Percentiles rank a stretch among this genome's conserved stretches.
phyloP scores from a whole-genome alignment of 192 early-diverging fungal species.

The Coemansia sp. region DNA sequence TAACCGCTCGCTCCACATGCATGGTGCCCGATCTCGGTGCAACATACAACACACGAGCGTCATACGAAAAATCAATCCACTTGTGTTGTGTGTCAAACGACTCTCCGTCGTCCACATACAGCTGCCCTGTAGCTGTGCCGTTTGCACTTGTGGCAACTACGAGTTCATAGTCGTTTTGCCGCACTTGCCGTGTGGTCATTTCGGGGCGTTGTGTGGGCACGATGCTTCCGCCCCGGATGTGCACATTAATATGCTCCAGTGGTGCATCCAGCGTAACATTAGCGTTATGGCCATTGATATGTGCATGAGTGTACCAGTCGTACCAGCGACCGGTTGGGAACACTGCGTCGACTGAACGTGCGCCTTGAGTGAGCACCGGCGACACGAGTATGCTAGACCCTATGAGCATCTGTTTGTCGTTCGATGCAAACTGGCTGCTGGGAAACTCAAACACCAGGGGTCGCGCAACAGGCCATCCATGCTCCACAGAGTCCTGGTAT shows the following conservation, averaged over 20 bases:
- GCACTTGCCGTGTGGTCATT: constrained; percentile 54
- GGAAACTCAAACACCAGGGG: constrained; percentile 61
- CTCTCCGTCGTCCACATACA: constrained; percentile 67
- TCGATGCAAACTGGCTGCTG: constrained; percentile 20
- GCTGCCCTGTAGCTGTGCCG: constrained; percentile 52
- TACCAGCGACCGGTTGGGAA: constrained; percentile 68
- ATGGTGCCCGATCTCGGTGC: constrained; percentile 9
- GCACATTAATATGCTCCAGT: constrained; percentile 60
- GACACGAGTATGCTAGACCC: constrained; percentile 60
- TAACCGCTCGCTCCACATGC: constrained; percentile 5
- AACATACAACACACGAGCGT: constrained; percentile 7
- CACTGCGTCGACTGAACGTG: constrained; percentile 57
- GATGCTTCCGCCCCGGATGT: constrained; percentile 61
- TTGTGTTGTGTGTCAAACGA: constrained; percentile 29
- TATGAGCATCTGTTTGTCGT: constrained; percentile 63
- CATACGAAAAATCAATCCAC: constrained; percentile 27
- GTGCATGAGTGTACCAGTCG: constrained; percentile 53
- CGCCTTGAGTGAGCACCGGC: constrained; percentile 57
- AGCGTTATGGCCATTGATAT: constrained; percentile 12
- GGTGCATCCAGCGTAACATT: constrained; percentile 53
- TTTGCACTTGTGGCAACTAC: constrained; percentile 57
- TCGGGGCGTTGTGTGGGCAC: constrained; percentile 56
- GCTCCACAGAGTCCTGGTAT: constrained; percentile 51
- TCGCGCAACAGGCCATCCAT: constrained; percentile 58
- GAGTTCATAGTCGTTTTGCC: constrained; percentile 48